These are phyloP conservation scores for Candolleomyces aberdarensis DNA, from an alignment of 768 basidiomycete species.

Conservation along the genomic window DNA sequence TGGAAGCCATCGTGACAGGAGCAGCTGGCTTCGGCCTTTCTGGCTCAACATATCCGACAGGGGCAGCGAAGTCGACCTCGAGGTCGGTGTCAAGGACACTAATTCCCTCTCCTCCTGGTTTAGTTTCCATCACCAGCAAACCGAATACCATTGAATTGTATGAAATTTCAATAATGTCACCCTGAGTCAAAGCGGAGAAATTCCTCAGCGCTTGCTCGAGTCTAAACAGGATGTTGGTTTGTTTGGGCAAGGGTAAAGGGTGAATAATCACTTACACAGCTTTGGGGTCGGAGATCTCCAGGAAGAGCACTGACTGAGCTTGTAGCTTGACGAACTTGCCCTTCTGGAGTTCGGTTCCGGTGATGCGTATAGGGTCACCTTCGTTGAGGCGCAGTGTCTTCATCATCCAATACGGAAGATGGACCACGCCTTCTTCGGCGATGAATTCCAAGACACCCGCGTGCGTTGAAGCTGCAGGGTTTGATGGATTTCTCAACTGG, in stretches of 20 bases:
- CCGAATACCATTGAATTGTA: conserved; percentile 97
- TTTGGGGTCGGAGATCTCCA: conserved; percentile 96
- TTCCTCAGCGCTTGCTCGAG: conserved; percentile 94
- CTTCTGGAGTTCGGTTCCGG: conserved; percentile 83
- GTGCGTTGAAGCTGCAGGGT: conserved; percentile 83
- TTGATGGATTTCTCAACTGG: conserved; percentile 87
- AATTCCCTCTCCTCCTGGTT: conserved; percentile 85
- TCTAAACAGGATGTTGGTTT: conserved; percentile 34
- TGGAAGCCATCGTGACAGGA: conserved; percentile 91
- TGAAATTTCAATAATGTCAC: conserved; percentile 97
- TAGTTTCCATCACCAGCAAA: conserved; percentile 91
- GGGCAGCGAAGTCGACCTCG: conserved; percentile 95
- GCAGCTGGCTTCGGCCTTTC: conserved; percentile 80
- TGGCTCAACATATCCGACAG: conserved; percentile 93
- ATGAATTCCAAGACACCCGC: conserved; percentile 99
- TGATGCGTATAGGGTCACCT: conserved; percentile 93
- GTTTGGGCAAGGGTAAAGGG: conserved; percentile 1
- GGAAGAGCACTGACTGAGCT: conserved; percentile 91
- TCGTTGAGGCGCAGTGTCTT: conserved; percentile 89
- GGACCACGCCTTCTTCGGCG: conserved; percentile 92
- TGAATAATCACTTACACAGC: conserved; percentile 71
- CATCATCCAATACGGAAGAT: conserved; percentile 99
- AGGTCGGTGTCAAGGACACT: conserved; percentile 92
- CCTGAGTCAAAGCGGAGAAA: conserved; percentile 88
- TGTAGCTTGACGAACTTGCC: conserved; percentile 97